Conservation (phyloP, 2,329 filamentous ascomycete genomes). For the Mycocentrospora acerina region DNA sequence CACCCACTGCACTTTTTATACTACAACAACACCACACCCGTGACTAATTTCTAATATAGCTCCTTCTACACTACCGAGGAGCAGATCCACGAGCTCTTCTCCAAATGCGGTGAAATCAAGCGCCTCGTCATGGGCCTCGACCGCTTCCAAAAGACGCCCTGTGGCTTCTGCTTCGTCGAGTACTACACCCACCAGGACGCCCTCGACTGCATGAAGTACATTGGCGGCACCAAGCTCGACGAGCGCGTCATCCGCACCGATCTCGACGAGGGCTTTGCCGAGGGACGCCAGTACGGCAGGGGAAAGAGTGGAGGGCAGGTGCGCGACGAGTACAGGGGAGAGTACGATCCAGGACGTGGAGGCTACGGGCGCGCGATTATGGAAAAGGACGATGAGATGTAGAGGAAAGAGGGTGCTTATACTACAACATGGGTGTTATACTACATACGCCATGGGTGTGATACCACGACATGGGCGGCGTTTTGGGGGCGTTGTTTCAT, state of each 20-base stretch:
- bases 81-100: conserved; percentile 96
- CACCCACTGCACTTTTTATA: too few species aligned
- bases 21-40: conserved; percentile 55
- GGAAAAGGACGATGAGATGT: conserved; percentile 35
- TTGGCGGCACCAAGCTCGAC: conserved; percentile 96
- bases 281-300: conserved; percentile 92
- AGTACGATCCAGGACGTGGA: conserved; percentile 92
- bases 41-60: too few species aligned
- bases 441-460: conserved; percentile 4
- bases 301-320: conserved; percentile 97
- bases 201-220: conserved; percentile 97
- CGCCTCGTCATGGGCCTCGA: conserved; percentile 97
- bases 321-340: conserved; percentile 94
- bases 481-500: conserved; percentile 15
- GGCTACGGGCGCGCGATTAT: conserved; percentile 73
- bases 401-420: conserved; percentile 1
- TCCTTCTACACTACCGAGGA: conserved; percentile 98
- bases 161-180: conserved; percentile 99
- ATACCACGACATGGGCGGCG: conserved; percentile 19
- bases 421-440: conserved; percentile 1
- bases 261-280: conserved; percentile 91
- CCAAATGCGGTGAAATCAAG: conserved; percentile 96
- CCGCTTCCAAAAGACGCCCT: conserved; percentile 95
- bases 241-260: conserved; percentile 96
- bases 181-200: conserved; percentile 98